Evolutionary conservation across 208 protist genomes (phyloP).

Genomic region (Wallacemonas sp.): DNA sequence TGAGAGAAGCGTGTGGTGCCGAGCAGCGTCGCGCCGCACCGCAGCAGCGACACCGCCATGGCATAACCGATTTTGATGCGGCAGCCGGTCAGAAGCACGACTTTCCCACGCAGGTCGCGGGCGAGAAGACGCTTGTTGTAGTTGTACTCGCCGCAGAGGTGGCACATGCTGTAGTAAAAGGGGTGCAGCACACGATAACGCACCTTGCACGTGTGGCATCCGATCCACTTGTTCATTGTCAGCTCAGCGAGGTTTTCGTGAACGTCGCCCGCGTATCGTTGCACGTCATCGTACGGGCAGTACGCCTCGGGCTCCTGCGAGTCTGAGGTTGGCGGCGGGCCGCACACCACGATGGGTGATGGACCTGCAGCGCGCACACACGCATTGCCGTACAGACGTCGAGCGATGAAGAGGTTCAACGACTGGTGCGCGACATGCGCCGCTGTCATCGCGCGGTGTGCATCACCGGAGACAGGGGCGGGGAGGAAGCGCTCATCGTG

Average conservation of each 20-base stretch:
- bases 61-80: constrained; percentile 95
- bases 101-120: constrained; percentile 88
- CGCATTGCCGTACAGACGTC: constrained; percentile 49
- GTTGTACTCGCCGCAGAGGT: constrained; percentile 94
- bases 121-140: constrained; percentile 93
- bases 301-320: constrained; percentile 72
- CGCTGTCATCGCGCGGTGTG: too few relatives aligned
- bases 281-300: constrained; percentile 72
- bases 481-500: constrained; percentile 20
- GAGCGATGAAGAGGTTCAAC: constrained; percentile 70
- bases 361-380: constrained; percentile 31
- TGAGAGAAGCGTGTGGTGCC: constrained; percentile 93
- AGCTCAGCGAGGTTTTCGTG: constrained; percentile 39
- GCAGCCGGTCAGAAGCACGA: constrained; percentile 91
- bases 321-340: constrained; percentile 43
- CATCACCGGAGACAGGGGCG: too few relatives aligned
- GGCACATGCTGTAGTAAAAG: constrained; percentile 97
- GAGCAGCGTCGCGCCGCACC: constrained; percentile 77
- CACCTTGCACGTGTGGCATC: constrained; percentile 89
- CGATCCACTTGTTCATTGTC: constrained; percentile 40
- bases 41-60: constrained; percentile 87
- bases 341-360: constrained; percentile 50
- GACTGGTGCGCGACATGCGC: constrained; percentile 37
- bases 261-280: constrained; percentile 57
- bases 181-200: constrained; percentile 91